Conservation (phyloP, 768 basidiomycete species). For the Astraeus odoratus region DNA sequence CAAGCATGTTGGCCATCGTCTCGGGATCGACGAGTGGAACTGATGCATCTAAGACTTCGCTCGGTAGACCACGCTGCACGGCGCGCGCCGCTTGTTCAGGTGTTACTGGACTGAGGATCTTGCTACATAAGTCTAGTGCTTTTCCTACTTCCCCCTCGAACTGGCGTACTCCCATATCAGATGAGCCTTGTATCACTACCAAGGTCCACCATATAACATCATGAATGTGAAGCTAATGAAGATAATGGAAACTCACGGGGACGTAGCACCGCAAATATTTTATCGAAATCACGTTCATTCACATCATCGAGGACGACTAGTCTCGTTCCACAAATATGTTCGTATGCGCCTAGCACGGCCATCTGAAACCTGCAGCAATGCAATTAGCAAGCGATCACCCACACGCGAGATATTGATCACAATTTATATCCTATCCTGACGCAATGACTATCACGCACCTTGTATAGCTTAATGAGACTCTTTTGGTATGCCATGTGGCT, state of each 20-base stretch:
- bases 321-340: slow-evolving; percentile 37
- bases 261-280: slow-evolving; percentile 34
- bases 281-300: slow-evolving; percentile 38
- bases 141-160: slow-evolving; percentile 70
- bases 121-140: slow-evolving; percentile 72
- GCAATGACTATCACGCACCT: too few relatives aligned
- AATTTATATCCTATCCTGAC: too few relatives aligned
- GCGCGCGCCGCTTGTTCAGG: slow-evolving; percentile 34
- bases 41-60: slow-evolving; percentile 16
- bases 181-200: slow-evolving; percentile 73
- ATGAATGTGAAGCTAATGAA: too few relatives aligned
- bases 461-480: too few relatives aligned
- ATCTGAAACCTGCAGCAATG: slow-evolving; percentile 25
- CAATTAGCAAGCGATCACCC: too few relatives aligned
- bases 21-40: slow-evolving; percentile 15
- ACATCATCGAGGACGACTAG: slow-evolving; percentile 34
- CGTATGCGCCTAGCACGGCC: slow-evolving; percentile 36
- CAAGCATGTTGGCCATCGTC: slow-evolving; percentile 9
- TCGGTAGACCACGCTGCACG: slow-evolving; percentile 19
- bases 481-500: too few relatives aligned
- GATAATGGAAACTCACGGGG: slow-evolving; percentile 27
- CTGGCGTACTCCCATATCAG: slow-evolving; percentile 65
- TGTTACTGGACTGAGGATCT: slow-evolving; percentile 63
- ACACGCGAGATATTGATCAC: too few relatives aligned
- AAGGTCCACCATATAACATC: background rate